Base-by-base conservation (phyloP, 306 rosid species). In the Begonia fuchsioides region DNA sequence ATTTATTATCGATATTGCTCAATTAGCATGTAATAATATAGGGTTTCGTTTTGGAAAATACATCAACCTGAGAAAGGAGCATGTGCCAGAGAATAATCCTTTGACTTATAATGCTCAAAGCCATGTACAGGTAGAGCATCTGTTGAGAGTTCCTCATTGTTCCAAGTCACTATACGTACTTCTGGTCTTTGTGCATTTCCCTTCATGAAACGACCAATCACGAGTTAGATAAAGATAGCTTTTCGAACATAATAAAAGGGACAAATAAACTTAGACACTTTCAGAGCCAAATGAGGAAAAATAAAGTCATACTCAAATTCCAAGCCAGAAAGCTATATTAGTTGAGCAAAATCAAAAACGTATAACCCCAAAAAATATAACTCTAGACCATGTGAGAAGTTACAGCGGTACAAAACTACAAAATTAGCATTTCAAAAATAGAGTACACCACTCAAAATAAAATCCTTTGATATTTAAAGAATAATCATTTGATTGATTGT, bases 121-220 rank as follows among this genome's bases (percentile, higher is more conserved):
- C 98, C 96, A 55, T 66, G 82, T 55, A 90, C 95, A 40, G 98
- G 98, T 52, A 90, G 65, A 62, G 98, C 94, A 69, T 90, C 98
- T 8, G 94, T 85, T 38, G 98, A 90, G 68, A 77, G 86, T 49
- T 90, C 98, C 51, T 90, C 95, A 73, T 79, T 90, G 52, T 63
- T 90, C 98, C 95, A 77, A 50, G 98, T 62, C 52, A 90, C 85
- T 18, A 90, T 39, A 46, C 90, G 92, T 50, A 90, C 79, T 82
- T 90, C 98, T 47, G 98, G 98, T 73, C 95, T 75, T 56, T 81
- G 94, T 54, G 86, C 98, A 75, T 73, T 82, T 59, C 96, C 98
- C 98, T 90, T 78, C 62, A 75, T 71, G 68, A 68, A 67, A 65
- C 48, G 54, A 19, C 44, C 59, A 61, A 56, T 48, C 43, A 46